Base-by-base conservation (phyloP, 208 protist species). In the Crithidia fasciculata region DNA sequence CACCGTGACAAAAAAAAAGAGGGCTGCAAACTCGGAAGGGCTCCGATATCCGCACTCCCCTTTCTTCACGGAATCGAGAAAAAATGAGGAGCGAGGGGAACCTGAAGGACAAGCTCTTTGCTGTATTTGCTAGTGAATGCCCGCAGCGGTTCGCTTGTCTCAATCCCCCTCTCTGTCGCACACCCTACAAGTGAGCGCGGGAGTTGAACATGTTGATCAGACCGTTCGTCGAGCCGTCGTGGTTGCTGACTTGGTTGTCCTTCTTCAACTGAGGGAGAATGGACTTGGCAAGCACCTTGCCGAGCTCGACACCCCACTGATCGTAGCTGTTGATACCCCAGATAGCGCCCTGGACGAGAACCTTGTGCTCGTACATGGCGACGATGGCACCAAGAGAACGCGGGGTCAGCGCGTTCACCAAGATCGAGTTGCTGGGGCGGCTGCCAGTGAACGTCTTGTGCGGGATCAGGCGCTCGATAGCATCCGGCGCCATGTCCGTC, bases 321-420 rank as follows among this genome's bases (percentile, higher is more conserved):
- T 99, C 98, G 79, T 98, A 99, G 60, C 92, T 97, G 89, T 99
- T 99, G 72, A 99, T 97, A 62, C 97, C 96, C 98, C 98, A 99
- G 59, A 99, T 97, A 39, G 96, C 89, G 56, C 98, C 98, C 85
- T 99, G 97, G 3, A 97, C 92, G 77, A 99, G 98, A 39, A 99
- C 97, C 80, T 99, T 99, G 76, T 99, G 97, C 83, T 99, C 98
- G 78, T 99, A 99, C 86, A 99, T 91, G n/a, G 98, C 98, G 75
- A 99, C 89, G n/a, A 99, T 88, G 10, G 91, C 78, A 60, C 98
- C 98, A 10, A 99, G 76, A 5, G 88, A 87, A 37, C 84, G 81
- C 6, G 98, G 98, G 7, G 95, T 98, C 12, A 99, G 79, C 59
- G 95, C 95, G 37, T 95, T 89, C n/a, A 99, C 89, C 68, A 99